Evolutionary conservation across 1,284 basidiomycete species (phyloP), one percentile per base, ranked within the genome.

Genomic region (Cerioporus squamosus): DNA sequence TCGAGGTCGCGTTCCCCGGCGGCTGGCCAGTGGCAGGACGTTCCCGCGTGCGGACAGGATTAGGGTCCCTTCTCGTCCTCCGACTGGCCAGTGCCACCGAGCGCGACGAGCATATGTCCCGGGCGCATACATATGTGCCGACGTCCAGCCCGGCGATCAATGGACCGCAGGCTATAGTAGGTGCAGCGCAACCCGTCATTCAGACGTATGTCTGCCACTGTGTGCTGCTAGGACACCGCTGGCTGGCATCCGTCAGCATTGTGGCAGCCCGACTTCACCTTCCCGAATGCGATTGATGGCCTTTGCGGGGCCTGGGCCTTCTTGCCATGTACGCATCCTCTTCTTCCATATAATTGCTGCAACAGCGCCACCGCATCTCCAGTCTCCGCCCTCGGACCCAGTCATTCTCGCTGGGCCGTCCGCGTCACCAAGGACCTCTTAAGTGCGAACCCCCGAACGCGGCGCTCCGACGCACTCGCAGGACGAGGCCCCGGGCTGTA

Each of bases 11-110:
- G 12, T 7, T 2, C 12, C 33, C 33, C 33, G 9, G 33, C 33
- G 14, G 33, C 14, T 36, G 26, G n/a, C n/a, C n/a, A n/a, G n/a
- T n/a, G n/a, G 10, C 26, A 29, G 33, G 8, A 43, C 20, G 42
- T 18, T 9, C 10, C 20, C 38, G 48, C 26, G 52, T 17, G 10
- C 36, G 46, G 36, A 29, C 50, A 55, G 47, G 54, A 49, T 26
- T 56, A 46, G 59, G 59, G 59, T 56, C 40, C 33, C 50, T 60
- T 53, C 59, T 53, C 40, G 14, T 26, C 17, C 33, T 55, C 58
- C 58, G 58, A 55, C 44, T 59, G 53, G 54, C 48, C n/a, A n/a
- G n/a, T n/a, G n/a, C n/a, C 51, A 36, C 26, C 10, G 44, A 22
- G 15, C 51, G 10, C 18, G 18, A 38, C 17, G n/a, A 12, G 47